Evolutionary conservation across 2,329 filamentous ascomycete genomes (phyloP), one percentile per base, ranked within the genome.

Genomic region (Aspergillus awamori): DNA sequence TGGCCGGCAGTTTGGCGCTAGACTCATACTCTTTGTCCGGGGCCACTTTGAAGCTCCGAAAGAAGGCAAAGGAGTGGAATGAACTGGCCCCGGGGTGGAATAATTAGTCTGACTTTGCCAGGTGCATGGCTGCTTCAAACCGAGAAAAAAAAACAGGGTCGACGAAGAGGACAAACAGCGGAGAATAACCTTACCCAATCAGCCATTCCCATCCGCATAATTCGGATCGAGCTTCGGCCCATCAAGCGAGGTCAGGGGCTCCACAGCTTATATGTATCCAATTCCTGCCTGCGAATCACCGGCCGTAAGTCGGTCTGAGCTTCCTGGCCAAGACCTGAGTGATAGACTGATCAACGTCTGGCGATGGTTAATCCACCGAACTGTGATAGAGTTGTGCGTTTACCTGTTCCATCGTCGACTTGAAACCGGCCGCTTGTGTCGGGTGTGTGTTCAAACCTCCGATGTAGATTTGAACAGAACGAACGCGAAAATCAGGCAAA

Each of bases 261-360:
- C 62, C 62, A 63, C 62, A 59, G 54, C 52, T 28, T 62, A 57
- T 60, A 64, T 64, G 62, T 62, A 64, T 64, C 62, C 48, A 62
- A 56, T 58, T 55, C 26, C 57, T 38, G 24, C n/a, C 48, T 61
- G 53, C 59, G 62, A 57, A 48, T 54, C 52, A 58, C 39, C 39
- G 55, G 20, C 53, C 59, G 52, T 59, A 43, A 57, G 56, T 58
- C 57, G 53, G n/a, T 24, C 54, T 39, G 52, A 57, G 17, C 30
- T 52, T 53, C 59, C 26, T 54, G 56, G 59, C 53, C 58, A 63
- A 61, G 58, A 52, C 26, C 33, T 62, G 62, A 64, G 59, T 55
- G 51, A 54, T 64, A 62, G 47, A 63, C 56, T 59, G 62, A 63
- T 63, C 59, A 57, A 61, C 55, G 43, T 28, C 53, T 17, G 36